Conservation (phyloP, 2,329 filamentous ascomycete species). For the Monilinia fructicola region DNA sequence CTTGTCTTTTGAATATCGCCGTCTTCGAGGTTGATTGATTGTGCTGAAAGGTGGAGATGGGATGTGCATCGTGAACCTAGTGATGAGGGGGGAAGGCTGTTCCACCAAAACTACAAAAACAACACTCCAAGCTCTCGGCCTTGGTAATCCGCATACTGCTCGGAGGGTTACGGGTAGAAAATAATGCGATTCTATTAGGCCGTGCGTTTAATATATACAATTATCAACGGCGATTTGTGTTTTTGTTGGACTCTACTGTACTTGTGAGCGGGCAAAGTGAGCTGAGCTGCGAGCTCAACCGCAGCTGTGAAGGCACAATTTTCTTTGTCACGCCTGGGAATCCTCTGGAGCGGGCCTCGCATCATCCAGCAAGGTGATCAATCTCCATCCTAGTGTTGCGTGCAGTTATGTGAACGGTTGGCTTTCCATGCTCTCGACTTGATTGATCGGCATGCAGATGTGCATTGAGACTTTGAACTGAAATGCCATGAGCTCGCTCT, state of each 20-base stretch:
- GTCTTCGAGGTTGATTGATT: background rate
- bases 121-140: background rate
- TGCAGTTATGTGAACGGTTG: background rate
- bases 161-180: background rate
- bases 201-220: background rate
- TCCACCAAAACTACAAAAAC: background rate
- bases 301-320: background rate
- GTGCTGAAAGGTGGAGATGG: background rate
- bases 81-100: background rate
- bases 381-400: background rate
- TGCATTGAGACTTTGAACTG: no score
- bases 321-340: background rate
- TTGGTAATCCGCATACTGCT: background rate
- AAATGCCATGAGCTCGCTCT: background rate
- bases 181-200: background rate
- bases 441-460: background rate
- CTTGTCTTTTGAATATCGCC: background rate
- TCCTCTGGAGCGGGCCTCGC: background rate
- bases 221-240: background rate
- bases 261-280: no score
- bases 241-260: background rate
- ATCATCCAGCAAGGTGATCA: background rate
- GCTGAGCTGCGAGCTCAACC: background rate
- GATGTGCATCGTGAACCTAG: background rate
- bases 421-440: background rate